Conservation (phyloP, 805 yeast species). For the Komagataella ulmi region DNA sequence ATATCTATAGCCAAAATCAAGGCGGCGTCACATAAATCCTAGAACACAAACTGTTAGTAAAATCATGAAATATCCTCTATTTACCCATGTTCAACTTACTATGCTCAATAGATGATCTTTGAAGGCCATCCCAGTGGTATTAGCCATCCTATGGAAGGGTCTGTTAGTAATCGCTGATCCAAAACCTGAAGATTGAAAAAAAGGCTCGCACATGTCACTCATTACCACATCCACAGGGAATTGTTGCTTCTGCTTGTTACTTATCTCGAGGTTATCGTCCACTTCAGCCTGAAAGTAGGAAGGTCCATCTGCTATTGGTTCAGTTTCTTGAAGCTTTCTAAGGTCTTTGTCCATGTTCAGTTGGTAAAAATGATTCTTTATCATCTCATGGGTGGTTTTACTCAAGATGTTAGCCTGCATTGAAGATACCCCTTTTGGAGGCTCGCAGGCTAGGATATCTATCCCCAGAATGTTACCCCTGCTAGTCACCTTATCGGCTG, state of each 20-base stretch:
- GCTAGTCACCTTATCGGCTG: conserved; percentile 35
- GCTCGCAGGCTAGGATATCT: conserved; percentile 65
- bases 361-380: conserved; percentile 34
- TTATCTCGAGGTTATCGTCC: conserved; percentile 3
- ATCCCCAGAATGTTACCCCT: conserved; percentile 61
- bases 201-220: conserved; percentile 76
- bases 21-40: conserved; percentile 88
- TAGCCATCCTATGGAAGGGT: conserved; percentile 83
- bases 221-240: conserved; percentile 50
- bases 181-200: conserved; percentile 35
- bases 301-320: conserved; percentile 2
- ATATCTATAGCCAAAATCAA: conserved; percentile 59
- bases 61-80: conserved; percentile 1
- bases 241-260: not conserved
- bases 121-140: conserved; percentile 72
- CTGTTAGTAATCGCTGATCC: conserved; percentile 60
- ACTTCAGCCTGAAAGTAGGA: conserved; percentile 7
- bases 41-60: not conserved
- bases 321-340: conserved; percentile 3
- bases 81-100: conserved; percentile 20
- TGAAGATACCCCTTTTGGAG: conserved; percentile 69
- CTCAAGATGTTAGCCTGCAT: conserved; percentile 85
- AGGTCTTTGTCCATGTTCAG: conserved; percentile 4
- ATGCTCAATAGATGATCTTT: conserved; percentile 78
- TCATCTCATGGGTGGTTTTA: conserved; percentile 41